Evolutionary conservation across 179 eudicot genomes (phyloP).

Genomic region (Beta corolliflora): DNA sequence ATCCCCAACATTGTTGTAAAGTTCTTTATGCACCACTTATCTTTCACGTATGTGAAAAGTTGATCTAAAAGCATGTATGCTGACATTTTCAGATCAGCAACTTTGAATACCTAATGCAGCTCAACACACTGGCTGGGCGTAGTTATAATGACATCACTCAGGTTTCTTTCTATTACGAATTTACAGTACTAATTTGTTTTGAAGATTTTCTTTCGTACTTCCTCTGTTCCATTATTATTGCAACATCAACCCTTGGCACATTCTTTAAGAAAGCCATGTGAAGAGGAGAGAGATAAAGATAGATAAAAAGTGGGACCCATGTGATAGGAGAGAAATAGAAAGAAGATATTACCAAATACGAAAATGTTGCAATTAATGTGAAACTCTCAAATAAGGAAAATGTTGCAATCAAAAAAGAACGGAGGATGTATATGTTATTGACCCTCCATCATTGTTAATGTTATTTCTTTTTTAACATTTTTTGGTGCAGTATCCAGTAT

Average conservation of each 20-base stretch:
- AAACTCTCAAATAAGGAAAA: no score
- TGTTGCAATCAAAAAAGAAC: no score
- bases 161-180: slow-evolving; percentile 41
- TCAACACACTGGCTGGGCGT: slow-evolving; percentile 97
- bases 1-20: neutral
- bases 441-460: slow-evolving; percentile 14
- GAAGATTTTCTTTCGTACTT: slow-evolving; percentile 9
- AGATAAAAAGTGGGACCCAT: no score
- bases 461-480: slow-evolving; percentile 11
- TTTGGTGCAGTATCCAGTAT: slow-evolving; percentile 92
- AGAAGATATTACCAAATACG: no score
- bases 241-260: no score
- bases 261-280: no score
- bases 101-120: slow-evolving; percentile 98
- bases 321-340: no score
- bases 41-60: neutral
- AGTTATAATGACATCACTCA: slow-evolving; percentile 99
- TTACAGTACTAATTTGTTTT: neutral
- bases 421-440: neutral
- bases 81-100: slow-evolving; percentile 88
- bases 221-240: no score
- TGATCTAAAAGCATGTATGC: neutral
- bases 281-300: no score
- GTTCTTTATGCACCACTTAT: slow-evolving; percentile 7
- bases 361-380: no score